Conservation (phyloP, 768 basidiomycete species). For the Podaxis rugospora region DNA sequence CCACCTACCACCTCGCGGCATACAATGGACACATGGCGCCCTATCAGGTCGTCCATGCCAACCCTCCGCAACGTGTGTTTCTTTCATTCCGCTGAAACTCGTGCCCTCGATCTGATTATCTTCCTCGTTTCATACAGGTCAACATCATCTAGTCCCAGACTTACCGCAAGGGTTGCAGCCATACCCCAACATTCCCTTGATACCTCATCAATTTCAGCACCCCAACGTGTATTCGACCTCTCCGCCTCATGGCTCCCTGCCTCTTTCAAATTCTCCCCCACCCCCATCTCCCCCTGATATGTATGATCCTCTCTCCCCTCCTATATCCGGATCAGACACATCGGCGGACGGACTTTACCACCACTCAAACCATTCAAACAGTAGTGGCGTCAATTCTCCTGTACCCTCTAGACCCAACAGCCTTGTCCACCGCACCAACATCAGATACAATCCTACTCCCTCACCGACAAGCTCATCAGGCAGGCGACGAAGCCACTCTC, state of each 20-base stretch:
- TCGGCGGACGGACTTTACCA: constrained; percentile 81
- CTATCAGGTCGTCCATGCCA: constrained; percentile 57
- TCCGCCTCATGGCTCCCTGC: constrained; percentile 68
- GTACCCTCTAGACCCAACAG: constrained; percentile 72
- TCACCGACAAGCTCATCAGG: constrained; percentile 75
- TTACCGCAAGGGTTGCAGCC: constrained; percentile 44
- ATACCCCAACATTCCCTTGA: constrained; percentile 60
- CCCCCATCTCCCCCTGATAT: constrained; percentile 67
- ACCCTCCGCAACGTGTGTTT: constrained; percentile 71
- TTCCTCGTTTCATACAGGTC: constrained; percentile 52
- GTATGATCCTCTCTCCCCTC: constrained; percentile 83
- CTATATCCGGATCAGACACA: constrained; percentile 86
- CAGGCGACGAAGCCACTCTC: constrained; percentile 65
- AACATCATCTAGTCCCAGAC: constrained; percentile 50
- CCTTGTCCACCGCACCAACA: constrained; percentile 63
- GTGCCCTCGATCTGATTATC: constrained; percentile 64
- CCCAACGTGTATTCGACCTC: constrained; percentile 53
- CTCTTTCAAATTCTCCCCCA: constrained; percentile 66
- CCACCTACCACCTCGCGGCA: constrained; percentile 40
- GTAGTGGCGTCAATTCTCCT: constrained; percentile 73
- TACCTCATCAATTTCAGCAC: constrained; percentile 59
- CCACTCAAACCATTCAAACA: constrained; percentile 76
- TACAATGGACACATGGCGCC: constrained; percentile 53
- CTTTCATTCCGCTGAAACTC: constrained; percentile 43
- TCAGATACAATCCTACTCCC: constrained; percentile 78